Percentiles rank a stretch among this genome's conserved stretches.
Conservation (phyloP, 495 filamentous ascomycete species). For the Penicillium diatomitis region DNA sequence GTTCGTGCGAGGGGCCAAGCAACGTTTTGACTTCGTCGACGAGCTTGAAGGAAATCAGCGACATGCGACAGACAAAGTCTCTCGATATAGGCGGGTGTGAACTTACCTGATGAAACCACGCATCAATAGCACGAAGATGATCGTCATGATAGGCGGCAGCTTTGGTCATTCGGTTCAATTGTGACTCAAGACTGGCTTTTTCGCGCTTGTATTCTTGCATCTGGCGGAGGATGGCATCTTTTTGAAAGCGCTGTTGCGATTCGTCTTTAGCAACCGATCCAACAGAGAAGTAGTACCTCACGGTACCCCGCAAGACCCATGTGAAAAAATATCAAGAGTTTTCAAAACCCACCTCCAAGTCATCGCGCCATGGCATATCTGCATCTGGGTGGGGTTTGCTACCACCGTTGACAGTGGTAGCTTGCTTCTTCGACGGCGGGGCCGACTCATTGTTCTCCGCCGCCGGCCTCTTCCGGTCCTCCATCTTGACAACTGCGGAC, state of each 20-base stretch:
- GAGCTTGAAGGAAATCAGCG: slow-evolving; percentile 40
- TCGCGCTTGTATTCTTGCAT: slow-evolving; percentile 97
- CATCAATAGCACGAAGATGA: slow-evolving; percentile 79
- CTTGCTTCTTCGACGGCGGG: slow-evolving; percentile 80
- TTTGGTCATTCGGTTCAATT: slow-evolving; percentile 67
- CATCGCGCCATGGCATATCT: slow-evolving; percentile 76
- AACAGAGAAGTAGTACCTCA: no score
- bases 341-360: slow-evolving; percentile 67
- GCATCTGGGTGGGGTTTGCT: slow-evolving; percentile 64
- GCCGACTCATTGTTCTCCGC: slow-evolving; percentile 66
- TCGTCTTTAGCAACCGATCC: no score
- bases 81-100: background rate
- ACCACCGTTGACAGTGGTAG: slow-evolving; percentile 61
- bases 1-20: slow-evolving; percentile 43
- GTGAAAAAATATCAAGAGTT: no score
- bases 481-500: slow-evolving; percentile 78
- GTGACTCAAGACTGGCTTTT: slow-evolving; percentile 64
- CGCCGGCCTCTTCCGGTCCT: slow-evolving; percentile 90
- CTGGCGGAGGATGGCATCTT: slow-evolving; percentile 93
- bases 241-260: slow-evolving; percentile 71
- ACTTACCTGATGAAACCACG: slow-evolving; percentile 85
- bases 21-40: slow-evolving; percentile 78
- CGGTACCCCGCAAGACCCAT: background rate
- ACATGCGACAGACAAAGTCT: no score
- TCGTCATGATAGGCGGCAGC: slow-evolving; percentile 74